Evolutionary conservation across 805 yeast genomes (phyloP).

Genomic region (Kodamaea kaohsiungensis): DNA sequence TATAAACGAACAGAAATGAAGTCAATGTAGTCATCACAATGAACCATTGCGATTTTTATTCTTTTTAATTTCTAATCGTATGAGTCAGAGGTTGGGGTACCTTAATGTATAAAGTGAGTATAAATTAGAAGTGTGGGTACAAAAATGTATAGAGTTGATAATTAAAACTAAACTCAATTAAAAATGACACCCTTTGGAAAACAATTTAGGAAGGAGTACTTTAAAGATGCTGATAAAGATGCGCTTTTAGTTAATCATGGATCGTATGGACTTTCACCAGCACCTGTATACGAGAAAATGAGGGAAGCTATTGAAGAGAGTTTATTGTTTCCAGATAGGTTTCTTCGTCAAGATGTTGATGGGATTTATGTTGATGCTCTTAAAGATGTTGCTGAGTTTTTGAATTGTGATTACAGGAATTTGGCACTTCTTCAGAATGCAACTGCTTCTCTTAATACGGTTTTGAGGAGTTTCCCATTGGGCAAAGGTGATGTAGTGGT

Average conservation of each 20-base stretch:
- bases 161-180: no score
- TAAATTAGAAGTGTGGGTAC: no score
- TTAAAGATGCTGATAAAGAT: slow-evolving; percentile 39
- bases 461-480: slow-evolving; percentile 56
- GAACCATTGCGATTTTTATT: background rate
- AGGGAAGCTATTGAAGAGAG: slow-evolving; percentile 24
- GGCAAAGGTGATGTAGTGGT: slow-evolving; percentile 53
- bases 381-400: slow-evolving; percentile 35
- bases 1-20: background rate
- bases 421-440: slow-evolving; percentile 61
- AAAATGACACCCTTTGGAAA: slow-evolving; percentile 43
- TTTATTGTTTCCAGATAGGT: slow-evolving; percentile 49
- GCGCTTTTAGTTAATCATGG: slow-evolving; percentile 62
- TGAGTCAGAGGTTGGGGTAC: no score
- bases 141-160: no score
- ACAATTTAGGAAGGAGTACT: slow-evolving; percentile 48
- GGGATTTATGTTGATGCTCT: slow-evolving; percentile 35
- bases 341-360: slow-evolving; percentile 27
- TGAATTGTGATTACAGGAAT: slow-evolving; percentile 48
- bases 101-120: no score
- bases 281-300: slow-evolving; percentile 43
- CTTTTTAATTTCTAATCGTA: no score
- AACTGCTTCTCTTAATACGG: slow-evolving; percentile 57
- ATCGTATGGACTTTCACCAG: slow-evolving; percentile 59
- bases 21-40: background rate